A percentile compares a stretch with the other conserved stretches of the same genome.
Conservation (phyloP, 805 yeast genomes). For the Phaffomyces thermotolerans region DNA sequence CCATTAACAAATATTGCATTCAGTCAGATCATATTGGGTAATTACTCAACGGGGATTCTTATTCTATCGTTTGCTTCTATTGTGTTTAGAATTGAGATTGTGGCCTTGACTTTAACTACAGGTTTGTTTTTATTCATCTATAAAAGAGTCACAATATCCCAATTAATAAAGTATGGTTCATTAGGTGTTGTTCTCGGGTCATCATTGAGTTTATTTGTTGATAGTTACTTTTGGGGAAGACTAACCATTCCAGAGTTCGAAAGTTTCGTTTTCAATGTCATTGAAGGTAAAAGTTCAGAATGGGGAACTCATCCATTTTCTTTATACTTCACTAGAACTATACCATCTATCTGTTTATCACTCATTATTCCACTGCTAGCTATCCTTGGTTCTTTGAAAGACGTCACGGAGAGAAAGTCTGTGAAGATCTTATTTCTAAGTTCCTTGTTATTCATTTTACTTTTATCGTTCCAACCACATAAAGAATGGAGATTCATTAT, state of each 20-base stretch:
- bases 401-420: conserved; percentile 24
- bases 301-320: conserved; percentile 84
- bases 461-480: conserved; percentile 79
- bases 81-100: conserved; percentile 67
- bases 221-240: conserved; percentile 69
- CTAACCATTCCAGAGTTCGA: conserved; percentile 66
- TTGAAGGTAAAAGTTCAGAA: conserved; percentile 61
- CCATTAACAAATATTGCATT: conserved; percentile 61
- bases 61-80: conserved; percentile 56
- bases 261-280: conserved; percentile 66
- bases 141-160: conserved; percentile 38
- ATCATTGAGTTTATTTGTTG: conserved; percentile 42
- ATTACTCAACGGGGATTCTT: conserved; percentile 38
- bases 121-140: conserved; percentile 38
- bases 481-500: conserved; percentile 91
- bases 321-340: conserved; percentile 52
- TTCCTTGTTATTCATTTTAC: conserved; percentile 45
- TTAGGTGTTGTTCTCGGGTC: conserved; percentile 50
- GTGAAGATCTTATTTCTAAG: conserved; percentile 44
- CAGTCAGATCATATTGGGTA: conserved; percentile 41
- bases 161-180: conserved; percentile 33
- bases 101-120: conserved; percentile 45
- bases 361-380: conserved; percentile 37
- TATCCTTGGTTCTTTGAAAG: conserved; percentile 31
- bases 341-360: conserved; percentile 35